These are phyloP conservation scores for Pleurotus cornucopiae DNA, from an alignment of 768 basidiomycete species.

Conservation along the genomic window DNA sequence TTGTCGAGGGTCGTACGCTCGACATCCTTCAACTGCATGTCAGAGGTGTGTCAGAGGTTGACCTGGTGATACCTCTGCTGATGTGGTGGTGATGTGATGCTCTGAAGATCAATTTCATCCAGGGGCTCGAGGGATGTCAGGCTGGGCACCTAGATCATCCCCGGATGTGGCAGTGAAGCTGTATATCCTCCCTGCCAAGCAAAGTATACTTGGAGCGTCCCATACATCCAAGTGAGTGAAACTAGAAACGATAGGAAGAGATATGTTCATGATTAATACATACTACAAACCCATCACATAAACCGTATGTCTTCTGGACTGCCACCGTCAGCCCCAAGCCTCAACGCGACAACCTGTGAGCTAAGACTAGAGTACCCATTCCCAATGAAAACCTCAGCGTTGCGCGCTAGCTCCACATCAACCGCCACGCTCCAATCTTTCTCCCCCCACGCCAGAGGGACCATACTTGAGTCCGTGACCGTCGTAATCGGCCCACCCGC, in stretches of 20 bases:
- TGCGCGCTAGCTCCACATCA: slow-evolving; percentile 41
- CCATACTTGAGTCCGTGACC: slow-evolving; percentile 36
- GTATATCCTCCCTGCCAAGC: too few relatives aligned
- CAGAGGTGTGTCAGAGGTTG: too few relatives aligned
- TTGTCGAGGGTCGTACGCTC: too few relatives aligned
- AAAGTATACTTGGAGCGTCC: too few relatives aligned
- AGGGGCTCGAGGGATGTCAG: too few relatives aligned
- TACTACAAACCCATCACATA: slow-evolving; percentile 13
- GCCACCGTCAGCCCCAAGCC: slow-evolving; percentile 33
- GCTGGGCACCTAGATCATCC: too few relatives aligned
- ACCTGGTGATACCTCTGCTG: too few relatives aligned
- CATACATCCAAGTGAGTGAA: too few relatives aligned
- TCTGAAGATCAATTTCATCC: too few relatives aligned
- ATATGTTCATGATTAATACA: background rate
- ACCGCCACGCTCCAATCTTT: slow-evolving; percentile 39
- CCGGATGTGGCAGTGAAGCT: too few relatives aligned
- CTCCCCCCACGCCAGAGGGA: slow-evolving; percentile 33
- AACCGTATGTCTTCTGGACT: slow-evolving; percentile 32
- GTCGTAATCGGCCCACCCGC: slow-evolving; percentile 34
- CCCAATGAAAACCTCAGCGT: slow-evolving; percentile 40
- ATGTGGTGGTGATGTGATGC: too few relatives aligned
- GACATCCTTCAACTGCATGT: too few relatives aligned
- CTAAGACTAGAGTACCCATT: slow-evolving; percentile 47
- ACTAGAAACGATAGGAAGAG: background rate
- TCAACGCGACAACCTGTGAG: slow-evolving; percentile 38